Conservation (phyloP, 192 early-diverging fungal genomes). For the Mortierella alpina region DNA sequence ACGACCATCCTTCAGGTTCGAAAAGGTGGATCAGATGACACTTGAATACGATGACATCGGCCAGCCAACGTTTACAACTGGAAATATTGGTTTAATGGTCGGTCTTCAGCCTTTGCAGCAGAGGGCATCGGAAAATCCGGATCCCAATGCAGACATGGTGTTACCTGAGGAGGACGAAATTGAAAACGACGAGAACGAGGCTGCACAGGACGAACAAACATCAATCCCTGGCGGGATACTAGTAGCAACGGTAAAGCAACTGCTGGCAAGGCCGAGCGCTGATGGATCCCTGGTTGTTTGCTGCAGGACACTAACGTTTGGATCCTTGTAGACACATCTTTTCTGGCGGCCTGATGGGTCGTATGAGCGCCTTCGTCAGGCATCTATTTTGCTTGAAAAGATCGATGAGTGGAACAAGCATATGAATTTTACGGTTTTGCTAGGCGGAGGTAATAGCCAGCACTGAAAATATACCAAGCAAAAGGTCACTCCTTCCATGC, state of each 20-base stretch:
- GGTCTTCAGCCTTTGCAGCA: constrained; percentile 32
- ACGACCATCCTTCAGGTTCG: constrained; percentile 23
- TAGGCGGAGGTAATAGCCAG: constrained; percentile 45
- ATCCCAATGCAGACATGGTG: constrained; percentile 51
- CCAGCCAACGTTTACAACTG: constrained; percentile 46
- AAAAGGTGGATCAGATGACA: constrained; percentile 35
- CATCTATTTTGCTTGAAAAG: constrained; percentile 40
- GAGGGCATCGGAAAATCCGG: constrained; percentile 22
- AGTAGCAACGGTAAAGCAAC: constrained; percentile 35
- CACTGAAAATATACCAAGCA: not conserved
- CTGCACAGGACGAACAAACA: not conserved
- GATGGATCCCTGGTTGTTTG: not conserved
- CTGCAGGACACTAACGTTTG: not conserved
- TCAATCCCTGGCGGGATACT: constrained; percentile 33
- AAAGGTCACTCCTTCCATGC: not conserved
- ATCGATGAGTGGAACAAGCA: constrained; percentile 43
- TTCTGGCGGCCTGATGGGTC: constrained; percentile 55
- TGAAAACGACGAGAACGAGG: not conserved
- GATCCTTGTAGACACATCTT: constrained; percentile 37
- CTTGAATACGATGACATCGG: constrained; percentile 47
- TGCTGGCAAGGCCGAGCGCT: not conserved
- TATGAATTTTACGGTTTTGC: constrained; percentile 32
- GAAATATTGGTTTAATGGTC: constrained; percentile 48
- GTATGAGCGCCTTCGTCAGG: constrained; percentile 51
- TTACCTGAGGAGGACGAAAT: constrained; percentile 30